phyloP scores from a whole-genome alignment of 371 early-diverging fungal genomes.

The Apophysomyces trapeziformis region DNA sequence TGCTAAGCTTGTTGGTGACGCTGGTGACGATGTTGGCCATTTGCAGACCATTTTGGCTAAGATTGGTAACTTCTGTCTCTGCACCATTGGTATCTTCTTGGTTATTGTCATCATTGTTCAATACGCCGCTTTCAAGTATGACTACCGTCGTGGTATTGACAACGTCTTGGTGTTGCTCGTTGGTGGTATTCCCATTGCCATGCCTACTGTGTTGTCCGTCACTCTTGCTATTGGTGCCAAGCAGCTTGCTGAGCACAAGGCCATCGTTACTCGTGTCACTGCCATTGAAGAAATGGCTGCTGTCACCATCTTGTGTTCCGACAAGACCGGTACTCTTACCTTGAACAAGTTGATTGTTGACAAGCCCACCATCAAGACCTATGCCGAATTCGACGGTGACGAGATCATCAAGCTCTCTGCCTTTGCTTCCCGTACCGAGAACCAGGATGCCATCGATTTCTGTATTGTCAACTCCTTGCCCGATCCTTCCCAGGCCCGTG shows the following conservation, averaged over 20 bases:
- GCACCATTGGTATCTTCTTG: constrained; percentile 69
- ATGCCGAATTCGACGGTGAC: constrained; percentile 53
- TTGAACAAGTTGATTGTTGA: constrained; percentile 83
- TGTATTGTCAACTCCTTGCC: constrained; percentile 65
- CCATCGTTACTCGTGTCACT: constrained; percentile 83
- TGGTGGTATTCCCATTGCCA: constrained; percentile 77
- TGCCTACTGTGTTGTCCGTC: constrained; percentile 84
- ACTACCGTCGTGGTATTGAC: constrained; percentile 69
- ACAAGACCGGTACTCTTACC: constrained; percentile 95
- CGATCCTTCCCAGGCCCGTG: constrained; percentile 55
- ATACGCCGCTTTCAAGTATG: constrained; percentile 74
- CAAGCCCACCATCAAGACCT: constrained; percentile 59
- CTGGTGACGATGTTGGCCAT: constrained; percentile 81
- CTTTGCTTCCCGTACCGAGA: constrained; percentile 66
- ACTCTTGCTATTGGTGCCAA: constrained; percentile 90
- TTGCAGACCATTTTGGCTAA: constrained; percentile 83
- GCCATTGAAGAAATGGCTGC: constrained; percentile 90
- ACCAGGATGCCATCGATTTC: constrained; percentile 74
- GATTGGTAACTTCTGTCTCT: constrained; percentile 85
- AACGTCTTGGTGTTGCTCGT: constrained; percentile 72
- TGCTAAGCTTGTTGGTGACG: constrained; percentile 75
- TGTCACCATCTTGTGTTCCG: constrained; percentile 87
- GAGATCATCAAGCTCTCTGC: constrained; percentile 62
- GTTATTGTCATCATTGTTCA: constrained; percentile 78
- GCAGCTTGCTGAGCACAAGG: constrained; percentile 88